A percentile compares a stretch with the other conserved stretches of the same genome.
These are phyloP conservation scores for Iberis pinnata DNA, from an alignment of 345 rosid genomes.

Conservation along the genomic window DNA sequence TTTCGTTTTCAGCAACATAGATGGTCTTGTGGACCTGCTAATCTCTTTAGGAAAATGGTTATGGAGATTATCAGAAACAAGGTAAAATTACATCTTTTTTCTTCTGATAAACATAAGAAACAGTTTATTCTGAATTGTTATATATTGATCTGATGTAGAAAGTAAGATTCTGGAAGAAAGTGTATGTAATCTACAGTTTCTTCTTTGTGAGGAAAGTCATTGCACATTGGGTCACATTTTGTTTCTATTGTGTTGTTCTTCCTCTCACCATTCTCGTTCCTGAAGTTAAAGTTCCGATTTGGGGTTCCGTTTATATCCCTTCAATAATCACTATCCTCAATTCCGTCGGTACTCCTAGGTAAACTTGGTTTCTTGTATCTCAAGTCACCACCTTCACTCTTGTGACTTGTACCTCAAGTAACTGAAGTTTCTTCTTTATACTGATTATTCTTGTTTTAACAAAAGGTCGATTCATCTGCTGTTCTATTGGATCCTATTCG, in stretches of 20 bases:
- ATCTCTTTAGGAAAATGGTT: constrained; percentile 96
- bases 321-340: constrained; percentile 84
- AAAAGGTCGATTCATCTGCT: constrained; percentile 84
- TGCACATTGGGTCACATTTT: constrained; percentile 94
- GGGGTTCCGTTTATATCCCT: constrained; percentile 99
- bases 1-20: constrained; percentile 98
- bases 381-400: neutral
- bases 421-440: neutral
- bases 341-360: constrained; percentile 99
- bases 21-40: constrained; percentile 99
- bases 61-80: constrained; percentile 85
- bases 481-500: constrained; percentile 97
- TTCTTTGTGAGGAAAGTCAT: constrained; percentile 92
- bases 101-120: neutral
- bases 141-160: constrained; percentile 41
- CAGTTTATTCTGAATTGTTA: neutral
- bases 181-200: constrained; percentile 96
- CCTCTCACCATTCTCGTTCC: constrained; percentile 92
- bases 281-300: constrained; percentile 86
- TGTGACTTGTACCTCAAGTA: constrained; percentile 1
- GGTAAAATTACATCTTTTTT: constrained; percentile 30
- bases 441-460: no score
- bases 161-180: constrained; percentile 96
- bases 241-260: constrained; percentile 88
- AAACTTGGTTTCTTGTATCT: neutral